Evolutionary conservation across 164 flowering plant species (phyloP).

Genomic region (Platanus orientalis): DNA sequence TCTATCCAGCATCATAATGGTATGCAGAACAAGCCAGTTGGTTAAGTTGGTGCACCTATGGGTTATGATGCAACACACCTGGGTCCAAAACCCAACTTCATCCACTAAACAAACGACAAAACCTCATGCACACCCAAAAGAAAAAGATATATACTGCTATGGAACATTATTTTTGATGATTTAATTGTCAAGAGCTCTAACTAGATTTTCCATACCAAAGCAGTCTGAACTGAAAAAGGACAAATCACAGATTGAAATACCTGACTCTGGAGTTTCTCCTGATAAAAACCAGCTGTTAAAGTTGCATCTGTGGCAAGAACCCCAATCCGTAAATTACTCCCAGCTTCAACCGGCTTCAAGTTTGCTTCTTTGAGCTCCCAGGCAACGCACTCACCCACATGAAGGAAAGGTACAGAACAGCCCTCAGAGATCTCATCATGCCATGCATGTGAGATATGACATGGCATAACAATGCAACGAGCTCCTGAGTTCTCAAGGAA

Average conservation of each 20-base stretch:
- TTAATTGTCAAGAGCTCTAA: neutral
- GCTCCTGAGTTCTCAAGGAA: slow-evolving; percentile 76
- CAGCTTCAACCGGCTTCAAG: slow-evolving; percentile 72
- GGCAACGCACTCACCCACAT: slow-evolving; percentile 74
- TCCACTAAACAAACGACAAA: neutral
- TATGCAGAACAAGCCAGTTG: neutral
- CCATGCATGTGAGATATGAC: slow-evolving; percentile 66
- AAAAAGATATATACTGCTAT: no score
- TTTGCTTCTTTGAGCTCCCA: slow-evolving; percentile 65
- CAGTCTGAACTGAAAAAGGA: neutral
- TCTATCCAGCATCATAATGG: neutral
- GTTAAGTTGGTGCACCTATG: neutral
- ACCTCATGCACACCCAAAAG: no score
- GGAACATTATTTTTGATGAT: neutral
- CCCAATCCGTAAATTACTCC: slow-evolving; percentile 57
- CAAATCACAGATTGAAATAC: slow-evolving; percentile 23
- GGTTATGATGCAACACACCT: neutral
- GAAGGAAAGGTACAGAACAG: slow-evolving; percentile 57
- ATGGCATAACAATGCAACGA: slow-evolving; percentile 77
- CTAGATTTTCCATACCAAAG: neutral
- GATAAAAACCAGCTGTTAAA: slow-evolving; percentile 53
- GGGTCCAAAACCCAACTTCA: neutral
- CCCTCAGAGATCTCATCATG: slow-evolving; percentile 52
- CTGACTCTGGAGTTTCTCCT: slow-evolving; percentile 65
- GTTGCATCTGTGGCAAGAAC: slow-evolving; percentile 52